A percentile compares a stretch with the other conserved stretches of the same genome.
These are phyloP conservation scores for Tuber borchii DNA, from an alignment of 495 filamentous ascomycete genomes.

Conservation along the genomic window DNA sequence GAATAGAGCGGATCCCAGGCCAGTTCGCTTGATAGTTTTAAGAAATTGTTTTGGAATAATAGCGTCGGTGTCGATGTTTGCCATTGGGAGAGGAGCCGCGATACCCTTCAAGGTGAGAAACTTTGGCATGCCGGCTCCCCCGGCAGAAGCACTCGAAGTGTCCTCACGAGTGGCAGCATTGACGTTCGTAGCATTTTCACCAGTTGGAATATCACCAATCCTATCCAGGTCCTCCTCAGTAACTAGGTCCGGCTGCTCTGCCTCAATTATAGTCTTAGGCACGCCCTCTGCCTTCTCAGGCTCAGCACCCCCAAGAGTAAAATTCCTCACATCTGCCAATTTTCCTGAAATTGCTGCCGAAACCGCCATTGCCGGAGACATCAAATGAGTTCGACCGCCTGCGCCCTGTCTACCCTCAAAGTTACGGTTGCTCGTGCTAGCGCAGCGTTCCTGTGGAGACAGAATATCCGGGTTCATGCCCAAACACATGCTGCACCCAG, in stretches of 20 bases:
- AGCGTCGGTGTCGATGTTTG: slow-evolving; percentile 93
- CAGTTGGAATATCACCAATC: slow-evolving; percentile 68
- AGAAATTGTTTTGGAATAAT: slow-evolving; percentile 99
- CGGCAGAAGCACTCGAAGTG: slow-evolving; percentile 50
- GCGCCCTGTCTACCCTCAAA: slow-evolving; percentile 97
- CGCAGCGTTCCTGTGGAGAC: slow-evolving; percentile 87
- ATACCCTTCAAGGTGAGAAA: slow-evolving; percentile 78
- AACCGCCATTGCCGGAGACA: slow-evolving; percentile 96
- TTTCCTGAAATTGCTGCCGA: slow-evolving; percentile 84
- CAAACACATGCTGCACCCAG: slow-evolving; percentile 96
- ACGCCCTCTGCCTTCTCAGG: slow-evolving; percentile 47
- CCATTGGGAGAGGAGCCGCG: slow-evolving; percentile 76
- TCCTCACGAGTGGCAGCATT: slow-evolving; percentile 47
- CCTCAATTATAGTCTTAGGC: slow-evolving; percentile 52
- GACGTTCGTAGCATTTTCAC: slow-evolving; percentile 48
- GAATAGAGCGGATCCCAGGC: slow-evolving; percentile 82
- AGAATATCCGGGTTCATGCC: slow-evolving; percentile 99
- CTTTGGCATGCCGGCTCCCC: slow-evolving; percentile 64
- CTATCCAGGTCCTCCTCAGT: slow-evolving; percentile 71
- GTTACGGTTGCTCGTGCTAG: slow-evolving; percentile 92
- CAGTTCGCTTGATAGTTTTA: slow-evolving; percentile 98
- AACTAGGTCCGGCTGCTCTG: slow-evolving; percentile 64
- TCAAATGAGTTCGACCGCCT: slow-evolving; percentile 84
- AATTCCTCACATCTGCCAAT: slow-evolving; percentile 80
- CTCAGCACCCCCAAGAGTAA: slow-evolving; percentile 47